These are phyloP conservation scores for Podospora comata DNA, from an alignment of 495 filamentous ascomycete genomes.

Conservation along the genomic window DNA sequence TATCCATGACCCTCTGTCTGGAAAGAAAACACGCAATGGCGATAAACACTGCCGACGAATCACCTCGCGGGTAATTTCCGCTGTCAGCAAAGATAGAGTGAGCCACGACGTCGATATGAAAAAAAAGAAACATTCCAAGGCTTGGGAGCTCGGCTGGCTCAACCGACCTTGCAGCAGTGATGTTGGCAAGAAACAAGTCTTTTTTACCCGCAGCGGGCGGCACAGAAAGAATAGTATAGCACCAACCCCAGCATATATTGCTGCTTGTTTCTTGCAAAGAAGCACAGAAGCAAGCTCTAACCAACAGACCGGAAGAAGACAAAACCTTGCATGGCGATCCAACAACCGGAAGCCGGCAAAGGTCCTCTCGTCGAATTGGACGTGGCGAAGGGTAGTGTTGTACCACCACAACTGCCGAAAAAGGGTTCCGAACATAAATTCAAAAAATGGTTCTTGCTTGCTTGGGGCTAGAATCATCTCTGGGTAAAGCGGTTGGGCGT, in stretches of 20 bases:
- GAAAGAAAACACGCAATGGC: not conserved
- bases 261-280: not conserved
- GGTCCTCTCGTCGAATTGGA: not conserved
- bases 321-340: not conserved
- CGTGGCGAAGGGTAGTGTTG: not conserved
- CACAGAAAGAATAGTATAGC: not conserved
- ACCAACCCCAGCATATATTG: not conserved
- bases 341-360: conserved; percentile 6
- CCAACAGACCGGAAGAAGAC: not conserved
- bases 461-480: not conserved
- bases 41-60: not conserved
- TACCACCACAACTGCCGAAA: conserved; percentile 7
- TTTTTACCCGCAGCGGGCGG: not conserved
- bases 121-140: not conserved
- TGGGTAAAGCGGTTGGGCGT: conserved; percentile 12
- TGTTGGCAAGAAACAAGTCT: not conserved
- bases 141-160: not conserved
- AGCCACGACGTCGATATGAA: not conserved
- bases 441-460: not conserved
- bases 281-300: not conserved
- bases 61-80: not conserved
- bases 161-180: not conserved
- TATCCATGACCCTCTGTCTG: not conserved
- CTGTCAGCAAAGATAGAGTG: not conserved
- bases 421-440: conserved; percentile 3